Evolutionary conservation across 176 grass and related monocot genomes (phyloP), one percentile per base, ranked within the genome.

Genomic region (Typha latifolia): DNA sequence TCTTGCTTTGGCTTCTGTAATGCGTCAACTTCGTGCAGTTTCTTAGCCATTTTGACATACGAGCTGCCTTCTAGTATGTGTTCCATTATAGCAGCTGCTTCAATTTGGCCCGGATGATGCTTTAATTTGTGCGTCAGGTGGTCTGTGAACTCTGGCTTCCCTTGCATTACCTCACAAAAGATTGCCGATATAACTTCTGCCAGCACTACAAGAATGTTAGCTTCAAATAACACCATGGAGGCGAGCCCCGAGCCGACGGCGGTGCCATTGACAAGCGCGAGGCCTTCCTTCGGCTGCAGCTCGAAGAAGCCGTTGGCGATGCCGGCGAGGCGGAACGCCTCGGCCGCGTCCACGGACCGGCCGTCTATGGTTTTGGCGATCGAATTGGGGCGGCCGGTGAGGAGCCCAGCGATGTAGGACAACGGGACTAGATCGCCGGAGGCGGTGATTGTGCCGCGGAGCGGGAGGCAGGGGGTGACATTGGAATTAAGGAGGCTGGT

Each of bases 1-100:
- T 96, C 91, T 68, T 96, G 91, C 72, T 96, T 96, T 24, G 91
- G 91, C 82, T 90, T 96, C 86, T 90, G 83, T 14, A 96, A 0
- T 0, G 91, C 87, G 68, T 96, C 87, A 29, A 87, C 79, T 49
- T 87, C 91, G n/a, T 83, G 81, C 9, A 90, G 32, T 76, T 87
- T 83, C 78, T 85, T 82, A 2, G 87, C 84, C 16, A 82, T 80
- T 76, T 32, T 72, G 81, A 90, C 84, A 76, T 87, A 96, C 6
- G 80, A 86, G 83, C 90, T 95, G 1, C 90, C 90, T 0, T 89
- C 90, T 0, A 95, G 51, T n/a, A 95, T 65, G 65, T 95, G 86
- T 69, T 95, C 90, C 91, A 96, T 96, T 69, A 96, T 87, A 61
- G 91, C 91, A 0, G 91, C 91, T 0, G 91, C 87, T 81, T 96